Evolutionary conservation across 2,329 filamentous ascomycete species (phyloP).

Genomic region (Fusarium nematophilum): DNA sequence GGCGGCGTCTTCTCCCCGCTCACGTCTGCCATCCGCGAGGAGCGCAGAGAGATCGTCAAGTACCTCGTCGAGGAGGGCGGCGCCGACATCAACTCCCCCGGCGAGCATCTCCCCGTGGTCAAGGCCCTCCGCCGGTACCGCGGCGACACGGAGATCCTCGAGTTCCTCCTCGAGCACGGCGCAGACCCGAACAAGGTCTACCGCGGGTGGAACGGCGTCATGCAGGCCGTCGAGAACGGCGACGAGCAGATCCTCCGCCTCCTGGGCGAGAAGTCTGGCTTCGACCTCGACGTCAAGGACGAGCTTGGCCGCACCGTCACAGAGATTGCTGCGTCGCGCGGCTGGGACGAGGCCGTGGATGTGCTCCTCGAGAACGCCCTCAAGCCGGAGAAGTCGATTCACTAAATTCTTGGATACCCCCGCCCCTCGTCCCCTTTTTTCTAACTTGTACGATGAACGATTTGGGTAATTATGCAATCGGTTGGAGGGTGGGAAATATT

Average conservation of each 20-base stretch:
- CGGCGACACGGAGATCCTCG: slow-evolving; percentile 68
- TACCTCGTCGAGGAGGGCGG: slow-evolving; percentile 71
- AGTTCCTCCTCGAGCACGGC: slow-evolving; percentile 71
- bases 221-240: slow-evolving; percentile 74
- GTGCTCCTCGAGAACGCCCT: slow-evolving; percentile 51
- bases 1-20: slow-evolving; percentile 78
- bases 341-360: slow-evolving; percentile 67
- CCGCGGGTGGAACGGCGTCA: slow-evolving; percentile 73
- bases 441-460: slow-evolving; percentile 37
- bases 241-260: slow-evolving; percentile 65
- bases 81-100: slow-evolving; percentile 74
- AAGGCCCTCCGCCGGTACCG: slow-evolving; percentile 73
- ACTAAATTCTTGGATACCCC: not conserved
- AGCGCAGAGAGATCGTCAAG: slow-evolving; percentile 68
- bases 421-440: too few species aligned
- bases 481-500: slow-evolving; percentile 16
- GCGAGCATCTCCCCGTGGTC: slow-evolving; percentile 77
- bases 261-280: slow-evolving; percentile 60
- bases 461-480: slow-evolving; percentile 19
- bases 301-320: slow-evolving; percentile 65
- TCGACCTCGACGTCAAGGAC: slow-evolving; percentile 64
- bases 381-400: slow-evolving; percentile 22
- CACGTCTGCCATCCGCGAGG: slow-evolving; percentile 74
- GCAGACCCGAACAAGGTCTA: slow-evolving; percentile 77
- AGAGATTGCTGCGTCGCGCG: slow-evolving; percentile 68